Base-by-base conservation (phyloP, 768 basidiomycete species). In the Suillus spraguei region DNA sequence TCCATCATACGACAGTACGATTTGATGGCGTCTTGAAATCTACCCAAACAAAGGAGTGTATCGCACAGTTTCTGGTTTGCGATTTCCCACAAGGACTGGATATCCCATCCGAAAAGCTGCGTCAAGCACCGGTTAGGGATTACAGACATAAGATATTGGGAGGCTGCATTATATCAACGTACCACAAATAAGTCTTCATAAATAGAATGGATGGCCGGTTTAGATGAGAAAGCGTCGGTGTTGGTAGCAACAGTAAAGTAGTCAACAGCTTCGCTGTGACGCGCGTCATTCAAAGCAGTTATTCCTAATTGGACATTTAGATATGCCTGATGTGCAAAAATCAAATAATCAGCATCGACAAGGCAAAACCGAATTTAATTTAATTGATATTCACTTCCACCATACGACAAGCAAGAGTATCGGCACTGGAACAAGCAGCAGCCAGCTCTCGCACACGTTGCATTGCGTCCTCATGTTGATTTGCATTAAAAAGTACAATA, bases 401-500 rank as follows among this genome's bases (percentile, higher is more conserved):
- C 14, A 24, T 24, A 38, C 35, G 22, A 56, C 36, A 56, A 2
- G 36, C 14, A 22, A 38, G 7, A 24, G 54, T 24, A 38, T 56
- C 54, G 1, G 36, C 36, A 22, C 22, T 16, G 22, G 9, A 16
- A 8, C 36, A 56, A 10, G 22, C 22, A 9, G 22, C 5, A 16
- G 36, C 36, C 9, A 56, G 36, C n/a, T 38, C 54, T 22, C 38
- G 54, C 22, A 56, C 16, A 38, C 54, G 36, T 14, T 24, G 36
- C 14, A 56, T 38, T 24, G 54, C 54, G 1, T 56, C 54, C 16
- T 56, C 36, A 16, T 56, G 36, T 17, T 38, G 54, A 22, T 56
- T 24, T 24, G 36, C 54, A 56, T 56, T 56, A 16, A 38, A 56
- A 38, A 56, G 54, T 17, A 36, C 54, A 16, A 56, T 14, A 9